phyloP scores from a whole-genome alignment of 352 stramenopile species.

The Aphanomyces invadans region DNA sequence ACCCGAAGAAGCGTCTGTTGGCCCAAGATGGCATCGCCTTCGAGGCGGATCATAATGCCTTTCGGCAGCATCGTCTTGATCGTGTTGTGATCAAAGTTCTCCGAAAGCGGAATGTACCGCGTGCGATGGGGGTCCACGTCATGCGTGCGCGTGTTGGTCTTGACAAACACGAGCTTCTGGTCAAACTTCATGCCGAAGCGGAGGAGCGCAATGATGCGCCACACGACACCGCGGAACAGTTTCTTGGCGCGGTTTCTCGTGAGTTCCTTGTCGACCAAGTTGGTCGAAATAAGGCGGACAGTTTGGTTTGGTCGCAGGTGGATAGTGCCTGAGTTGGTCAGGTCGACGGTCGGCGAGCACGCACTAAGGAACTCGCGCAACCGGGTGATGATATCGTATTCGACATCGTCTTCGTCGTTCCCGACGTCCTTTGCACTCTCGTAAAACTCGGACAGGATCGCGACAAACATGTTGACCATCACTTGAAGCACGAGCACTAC shows the following conservation, averaged over 20 bases:
- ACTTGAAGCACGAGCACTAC: slow-evolving; percentile 83
- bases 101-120: slow-evolving; percentile 74
- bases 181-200: slow-evolving; percentile 86
- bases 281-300: slow-evolving; percentile 80
- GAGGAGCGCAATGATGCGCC: slow-evolving; percentile 78
- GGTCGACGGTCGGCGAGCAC: slow-evolving; percentile 69
- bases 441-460: slow-evolving; percentile 84
- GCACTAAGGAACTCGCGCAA: slow-evolving; percentile 67
- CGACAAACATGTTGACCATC: slow-evolving; percentile 86
- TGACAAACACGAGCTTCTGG: slow-evolving; percentile 66
- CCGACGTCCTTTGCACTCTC: slow-evolving; percentile 49
- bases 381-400: slow-evolving; percentile 81
- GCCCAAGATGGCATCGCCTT: slow-evolving; percentile 70
- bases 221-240: slow-evolving; percentile 74
- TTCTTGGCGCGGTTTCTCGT: slow-evolving; percentile 72
- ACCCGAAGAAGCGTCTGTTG: slow-evolving; percentile 70
- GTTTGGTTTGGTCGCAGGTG: slow-evolving; percentile 59
- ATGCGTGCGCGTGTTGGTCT: slow-evolving; percentile 37
- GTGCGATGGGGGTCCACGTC: slow-evolving; percentile 33
- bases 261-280: slow-evolving; percentile 79
- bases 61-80: slow-evolving; percentile 87
- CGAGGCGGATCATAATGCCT: slow-evolving; percentile 69
- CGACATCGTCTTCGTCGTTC: slow-evolving; percentile 72
- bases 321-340: slow-evolving; percentile 70
- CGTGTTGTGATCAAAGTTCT: slow-evolving; percentile 86